Percentiles rank a stretch among this genome's conserved stretches.
Conservation (phyloP, 345 rosid genomes). For the Gossypium mustelinum region DNA sequence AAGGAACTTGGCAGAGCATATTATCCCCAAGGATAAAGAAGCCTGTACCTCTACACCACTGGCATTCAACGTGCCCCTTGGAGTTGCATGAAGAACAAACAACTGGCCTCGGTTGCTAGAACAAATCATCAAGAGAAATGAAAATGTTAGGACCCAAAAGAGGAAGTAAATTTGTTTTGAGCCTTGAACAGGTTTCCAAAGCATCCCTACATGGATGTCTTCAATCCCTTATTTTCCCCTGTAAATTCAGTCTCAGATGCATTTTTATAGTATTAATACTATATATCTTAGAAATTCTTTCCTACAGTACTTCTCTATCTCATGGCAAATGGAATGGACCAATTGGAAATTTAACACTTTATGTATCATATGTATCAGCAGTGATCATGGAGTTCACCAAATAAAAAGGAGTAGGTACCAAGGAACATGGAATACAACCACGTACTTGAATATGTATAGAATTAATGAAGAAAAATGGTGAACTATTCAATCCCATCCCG, state of each 20-base stretch:
- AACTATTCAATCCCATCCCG: too few relatives aligned
- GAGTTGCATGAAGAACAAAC: slow-evolving; percentile 63
- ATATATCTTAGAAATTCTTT: background rate
- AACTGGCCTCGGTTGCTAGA: slow-evolving; percentile 78
- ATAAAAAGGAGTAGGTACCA: background rate
- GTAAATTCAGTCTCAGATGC: background rate
- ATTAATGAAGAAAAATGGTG: background rate
- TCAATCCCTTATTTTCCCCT: background rate
- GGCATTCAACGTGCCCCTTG: slow-evolving; percentile 72
- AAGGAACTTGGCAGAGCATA: slow-evolving; percentile 93
- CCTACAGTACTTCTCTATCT: background rate
- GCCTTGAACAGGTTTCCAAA: background rate
- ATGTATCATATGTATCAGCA: background rate
- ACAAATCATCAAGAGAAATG: background rate
- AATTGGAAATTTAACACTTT: background rate
- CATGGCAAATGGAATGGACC: background rate
- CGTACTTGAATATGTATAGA: background rate
- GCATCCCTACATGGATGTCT: background rate
- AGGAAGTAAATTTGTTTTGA: background rate
- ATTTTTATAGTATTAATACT: background rate
- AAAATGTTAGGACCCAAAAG: background rate
- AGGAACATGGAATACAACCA: background rate
- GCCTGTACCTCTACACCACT: slow-evolving; percentile 93
- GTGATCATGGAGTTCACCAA: background rate
- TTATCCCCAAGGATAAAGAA: slow-evolving; percentile 86